Conservation (phyloP, 106 monocot genomes). For the Platanthera zijinensis region DNA sequence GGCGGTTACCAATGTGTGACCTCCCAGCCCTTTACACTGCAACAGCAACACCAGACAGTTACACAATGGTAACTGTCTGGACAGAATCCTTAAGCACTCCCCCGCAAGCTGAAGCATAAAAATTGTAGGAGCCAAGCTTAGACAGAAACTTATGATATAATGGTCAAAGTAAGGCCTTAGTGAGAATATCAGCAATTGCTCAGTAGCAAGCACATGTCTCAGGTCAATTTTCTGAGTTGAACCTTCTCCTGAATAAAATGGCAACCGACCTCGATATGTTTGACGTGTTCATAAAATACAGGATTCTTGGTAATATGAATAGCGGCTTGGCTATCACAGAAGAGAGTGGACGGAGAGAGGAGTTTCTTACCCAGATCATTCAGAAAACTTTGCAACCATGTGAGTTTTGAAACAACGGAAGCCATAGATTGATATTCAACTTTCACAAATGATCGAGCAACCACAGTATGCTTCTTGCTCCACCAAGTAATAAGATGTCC, state of each 20-base stretch:
- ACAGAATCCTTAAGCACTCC: no score
- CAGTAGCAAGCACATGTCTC: not conserved
- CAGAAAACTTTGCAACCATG: no score
- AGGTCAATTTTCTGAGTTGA: not conserved
- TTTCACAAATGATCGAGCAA: not conserved
- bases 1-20: no score
- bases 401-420: no score
- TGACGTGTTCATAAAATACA: not conserved
- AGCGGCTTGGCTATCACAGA: no score
- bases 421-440: no score
- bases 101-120: no score
- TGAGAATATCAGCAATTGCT: not conserved
- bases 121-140: not conserved
- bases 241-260: not conserved
- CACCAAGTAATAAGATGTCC: not conserved
- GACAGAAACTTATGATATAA: not conserved
- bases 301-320: not conserved
- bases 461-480: not conserved
- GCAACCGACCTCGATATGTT: not conserved
- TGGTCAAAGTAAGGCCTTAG: not conserved
- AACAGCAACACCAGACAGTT: no score
- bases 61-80: no score
- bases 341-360: no score
- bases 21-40: no score
- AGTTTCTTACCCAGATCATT: no score